phyloP scores from a whole-genome alignment of 1,284 basidiomycete species.

The Ganoderma resinaceum region DNA sequence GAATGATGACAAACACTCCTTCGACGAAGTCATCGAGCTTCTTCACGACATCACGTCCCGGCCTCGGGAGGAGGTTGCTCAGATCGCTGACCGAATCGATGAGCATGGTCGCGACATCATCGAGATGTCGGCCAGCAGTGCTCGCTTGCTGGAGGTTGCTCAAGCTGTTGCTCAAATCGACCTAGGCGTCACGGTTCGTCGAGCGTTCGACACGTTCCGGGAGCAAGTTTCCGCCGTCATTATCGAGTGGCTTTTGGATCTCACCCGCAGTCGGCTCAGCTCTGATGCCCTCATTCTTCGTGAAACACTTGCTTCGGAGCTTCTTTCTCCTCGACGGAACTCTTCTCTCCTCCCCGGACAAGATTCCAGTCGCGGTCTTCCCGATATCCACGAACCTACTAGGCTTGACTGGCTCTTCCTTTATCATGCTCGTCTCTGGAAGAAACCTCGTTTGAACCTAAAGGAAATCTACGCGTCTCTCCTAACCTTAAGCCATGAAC shows the following conservation, averaged over 20 bases:
- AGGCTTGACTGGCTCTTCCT: conserved; percentile 79
- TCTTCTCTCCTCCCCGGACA: conserved; percentile 40
- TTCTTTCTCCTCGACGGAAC: conserved; percentile 64
- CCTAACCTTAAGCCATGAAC: conserved; percentile 74
- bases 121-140: conserved; percentile 75
- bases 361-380: conserved; percentile 49
- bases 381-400: conserved; percentile 62
- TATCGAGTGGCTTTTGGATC: conserved; percentile 87
- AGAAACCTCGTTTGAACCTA: conserved; percentile 78
- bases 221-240: conserved; percentile 88
- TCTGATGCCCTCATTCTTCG: conserved; percentile 72
- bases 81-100: conserved; percentile 77
- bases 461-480: conserved; percentile 87
- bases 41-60: conserved; percentile 73
- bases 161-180: conserved; percentile 89
- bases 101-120: conserved; percentile 88
- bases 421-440: conserved; percentile 86
- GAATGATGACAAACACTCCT: conserved; percentile 99
- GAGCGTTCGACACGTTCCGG: conserved; percentile 89
- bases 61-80: conserved; percentile 67
- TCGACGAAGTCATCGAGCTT: conserved; percentile 87
- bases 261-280: conserved; percentile 76
- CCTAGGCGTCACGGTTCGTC: conserved; percentile 89
- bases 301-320: conserved; percentile 75
- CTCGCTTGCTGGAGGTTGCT: conserved; percentile 81